phyloP scores from a whole-genome alignment of 2,329 filamentous ascomycete genomes.

The Beauveria brongniartii region DNA sequence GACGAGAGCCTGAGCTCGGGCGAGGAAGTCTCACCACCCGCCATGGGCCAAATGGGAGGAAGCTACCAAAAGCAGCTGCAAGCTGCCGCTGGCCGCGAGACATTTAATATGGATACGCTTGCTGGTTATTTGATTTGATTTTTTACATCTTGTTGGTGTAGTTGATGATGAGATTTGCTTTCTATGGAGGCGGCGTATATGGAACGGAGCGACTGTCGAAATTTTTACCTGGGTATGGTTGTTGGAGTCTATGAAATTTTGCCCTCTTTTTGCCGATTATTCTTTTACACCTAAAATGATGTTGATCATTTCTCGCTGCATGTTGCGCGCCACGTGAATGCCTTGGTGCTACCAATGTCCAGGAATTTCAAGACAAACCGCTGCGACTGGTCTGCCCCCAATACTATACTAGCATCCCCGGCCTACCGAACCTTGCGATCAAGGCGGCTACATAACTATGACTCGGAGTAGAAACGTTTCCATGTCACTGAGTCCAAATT shows the following conservation, averaged over 20 bases:
- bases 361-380: too few relatives aligned
- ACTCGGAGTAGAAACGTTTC: too few relatives aligned
- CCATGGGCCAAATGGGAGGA: constrained; percentile 33
- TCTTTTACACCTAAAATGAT: too few relatives aligned
- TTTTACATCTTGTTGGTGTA: neutral
- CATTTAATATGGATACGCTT: constrained; percentile 12
- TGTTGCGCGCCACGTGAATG: too few relatives aligned
- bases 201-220: neutral
- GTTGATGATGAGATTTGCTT: neutral
- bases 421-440: too few relatives aligned
- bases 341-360: too few relatives aligned
- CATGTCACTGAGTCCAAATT: too few relatives aligned
- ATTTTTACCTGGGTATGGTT: neutral
- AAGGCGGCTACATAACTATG: too few relatives aligned
- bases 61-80: constrained; percentile 25
- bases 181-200: neutral
- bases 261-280: neutral
- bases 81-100: constrained; percentile 13
- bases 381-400: too few relatives aligned
- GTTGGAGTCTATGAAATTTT: neutral
- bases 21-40: constrained; percentile 41
- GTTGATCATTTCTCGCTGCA: too few relatives aligned
- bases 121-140: constrained; percentile 15
- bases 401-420: too few relatives aligned
- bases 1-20: constrained; percentile 50